A percentile compares a stretch with the other conserved stretches of the same genome.
Evolutionary conservation across 345 rosid genomes (phyloP).

Genomic region (Brassica napus): DNA sequence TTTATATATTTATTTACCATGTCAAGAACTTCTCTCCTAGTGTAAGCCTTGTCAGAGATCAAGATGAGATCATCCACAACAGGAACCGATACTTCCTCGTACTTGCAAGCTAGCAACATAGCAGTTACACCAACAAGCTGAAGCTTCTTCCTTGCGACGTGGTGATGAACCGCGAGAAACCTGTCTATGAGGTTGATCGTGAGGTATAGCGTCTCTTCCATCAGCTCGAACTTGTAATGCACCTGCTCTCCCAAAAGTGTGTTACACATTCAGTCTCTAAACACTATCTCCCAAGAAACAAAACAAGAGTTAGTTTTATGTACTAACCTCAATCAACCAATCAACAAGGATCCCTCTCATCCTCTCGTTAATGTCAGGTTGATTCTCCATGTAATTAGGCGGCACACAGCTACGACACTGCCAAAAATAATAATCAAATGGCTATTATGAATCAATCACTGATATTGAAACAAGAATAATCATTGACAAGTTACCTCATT

Average conservation of each 20-base stretch:
- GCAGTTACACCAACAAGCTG: conserved; percentile 95
- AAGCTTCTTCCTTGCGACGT: conserved; percentile 81
- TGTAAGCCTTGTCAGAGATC: conserved; percentile 90
- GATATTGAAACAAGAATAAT: neutral
- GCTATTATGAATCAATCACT: neutral
- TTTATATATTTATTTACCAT: conserved; percentile 53
- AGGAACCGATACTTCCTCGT: conserved; percentile 97
- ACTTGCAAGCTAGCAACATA: conserved; percentile 97
- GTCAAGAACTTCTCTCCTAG: conserved; percentile 81
- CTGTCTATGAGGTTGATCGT: conserved; percentile 92
- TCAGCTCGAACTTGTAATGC: conserved; percentile 95
- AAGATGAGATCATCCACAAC: conserved; percentile 91
- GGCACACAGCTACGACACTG: conserved; percentile 62
- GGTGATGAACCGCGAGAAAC: conserved; percentile 57
- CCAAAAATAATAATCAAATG: neutral
- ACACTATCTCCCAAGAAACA: neutral
- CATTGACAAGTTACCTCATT: conserved; percentile 55
- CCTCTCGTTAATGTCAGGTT: conserved; percentile 77
- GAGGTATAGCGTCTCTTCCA: conserved; percentile 92
- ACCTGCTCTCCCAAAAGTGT: conserved; percentile 49
- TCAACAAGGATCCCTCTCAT: conserved; percentile 95
- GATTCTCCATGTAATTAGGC: conserved; percentile 71
- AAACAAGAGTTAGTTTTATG: neutral
- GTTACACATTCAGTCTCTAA: neutral
- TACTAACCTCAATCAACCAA: conserved; percentile 84